Percentiles rank a stretch among this genome's conserved stretches.
Evolutionary conservation across 768 basidiomycete genomes (phyloP).

Genomic region (Podaxis sp.): DNA sequence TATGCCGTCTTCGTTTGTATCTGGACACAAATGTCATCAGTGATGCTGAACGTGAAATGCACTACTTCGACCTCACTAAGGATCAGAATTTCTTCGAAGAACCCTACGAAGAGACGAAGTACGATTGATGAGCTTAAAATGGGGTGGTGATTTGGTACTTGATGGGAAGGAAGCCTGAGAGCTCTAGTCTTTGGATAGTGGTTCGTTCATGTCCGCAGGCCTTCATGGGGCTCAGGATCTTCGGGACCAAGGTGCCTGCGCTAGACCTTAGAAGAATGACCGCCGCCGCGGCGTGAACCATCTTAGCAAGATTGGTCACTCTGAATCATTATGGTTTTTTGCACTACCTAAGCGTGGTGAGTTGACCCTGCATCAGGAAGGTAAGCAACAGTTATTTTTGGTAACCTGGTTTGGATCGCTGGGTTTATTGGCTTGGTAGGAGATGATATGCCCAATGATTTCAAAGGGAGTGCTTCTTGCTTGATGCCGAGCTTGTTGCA

Average conservation of each 20-base stretch:
- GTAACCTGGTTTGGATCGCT: neutral
- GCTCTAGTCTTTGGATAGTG: neutral
- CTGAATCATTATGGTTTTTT: neutral
- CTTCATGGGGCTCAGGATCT: neutral
- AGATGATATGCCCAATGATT: neutral
- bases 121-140: slow-evolving; percentile 5
- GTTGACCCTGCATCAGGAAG: neutral
- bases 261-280: neutral
- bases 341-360: neutral
- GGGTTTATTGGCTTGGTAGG: neutral
- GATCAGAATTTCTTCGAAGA: slow-evolving; percentile 11
- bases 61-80: neutral
- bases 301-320: neutral
- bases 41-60: neutral
- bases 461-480: neutral
- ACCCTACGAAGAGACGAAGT: neutral
- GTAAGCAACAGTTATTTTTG: slow-evolving; percentile 9
- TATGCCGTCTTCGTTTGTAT: neutral
- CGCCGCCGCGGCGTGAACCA: neutral
- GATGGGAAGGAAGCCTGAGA: slow-evolving; percentile 1
- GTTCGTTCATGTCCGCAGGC: neutral
- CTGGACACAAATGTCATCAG: neutral
- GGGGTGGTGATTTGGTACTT: slow-evolving; percentile 7
- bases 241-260: neutral
- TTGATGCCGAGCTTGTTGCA: neutral